These are phyloP conservation scores for Rehmannia glutinosa DNA, from an alignment of 257 asterid genomes.

Conservation along the genomic window DNA sequence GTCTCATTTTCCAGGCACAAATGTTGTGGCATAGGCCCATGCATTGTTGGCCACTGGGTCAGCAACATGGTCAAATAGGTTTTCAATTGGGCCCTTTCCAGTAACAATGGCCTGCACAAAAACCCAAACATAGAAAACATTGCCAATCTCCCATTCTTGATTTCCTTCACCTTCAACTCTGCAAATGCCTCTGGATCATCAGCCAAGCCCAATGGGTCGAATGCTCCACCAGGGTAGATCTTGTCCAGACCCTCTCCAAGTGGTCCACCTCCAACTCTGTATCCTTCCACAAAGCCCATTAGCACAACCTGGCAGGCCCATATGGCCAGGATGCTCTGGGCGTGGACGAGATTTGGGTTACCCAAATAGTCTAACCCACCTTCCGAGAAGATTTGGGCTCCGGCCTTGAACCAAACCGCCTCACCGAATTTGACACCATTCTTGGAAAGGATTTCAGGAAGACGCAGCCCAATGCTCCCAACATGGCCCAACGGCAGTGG, in stretches of 20 bases:
- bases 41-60: constrained; percentile 89
- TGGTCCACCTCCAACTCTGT: constrained; percentile 91
- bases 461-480: constrained; percentile 64
- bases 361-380: constrained; percentile 89
- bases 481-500: constrained; percentile 77
- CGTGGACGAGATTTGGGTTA: constrained; percentile 84
- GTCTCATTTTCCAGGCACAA: constrained; percentile 75
- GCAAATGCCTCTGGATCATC: constrained; percentile 57
- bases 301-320: constrained; percentile 85
- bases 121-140: constrained; percentile 75
- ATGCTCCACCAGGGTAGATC: constrained; percentile 79
- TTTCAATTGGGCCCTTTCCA: constrained; percentile 84
- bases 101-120: constrained; percentile 90
- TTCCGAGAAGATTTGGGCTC: constrained; percentile 83
- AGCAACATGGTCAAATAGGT: constrained; percentile 62
- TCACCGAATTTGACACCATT: constrained; percentile 65
- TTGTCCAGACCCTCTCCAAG: constrained; percentile 88
- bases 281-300: constrained; percentile 80
- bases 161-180: constrained; percentile 51
- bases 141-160: constrained; percentile 68
- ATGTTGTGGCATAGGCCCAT: constrained; percentile 88
- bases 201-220: constrained; percentile 72
- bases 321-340: constrained; percentile 84
- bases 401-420: constrained; percentile 69
- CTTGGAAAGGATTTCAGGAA: constrained; percentile 44